Evolutionary conservation across 2,329 filamentous ascomycete species (phyloP).

Genomic region (Leptographium radiaticola): DNA sequence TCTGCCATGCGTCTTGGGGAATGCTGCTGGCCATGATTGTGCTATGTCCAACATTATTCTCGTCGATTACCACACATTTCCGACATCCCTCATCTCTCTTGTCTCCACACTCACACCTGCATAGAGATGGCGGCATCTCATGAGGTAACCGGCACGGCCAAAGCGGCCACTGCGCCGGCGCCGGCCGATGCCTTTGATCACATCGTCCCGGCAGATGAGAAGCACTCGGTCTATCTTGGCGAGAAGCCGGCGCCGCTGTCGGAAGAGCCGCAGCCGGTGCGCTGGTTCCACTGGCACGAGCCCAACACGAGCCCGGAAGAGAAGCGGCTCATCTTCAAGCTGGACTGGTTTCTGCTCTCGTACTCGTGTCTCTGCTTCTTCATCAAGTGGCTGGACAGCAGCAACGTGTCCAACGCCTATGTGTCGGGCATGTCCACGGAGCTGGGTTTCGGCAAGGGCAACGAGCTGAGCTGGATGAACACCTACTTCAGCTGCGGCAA

Average conservation of each 20-base stretch:
- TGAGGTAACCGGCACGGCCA: background rate
- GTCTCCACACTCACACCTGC: background rate
- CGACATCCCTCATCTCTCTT: no score
- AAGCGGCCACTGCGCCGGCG: no score
- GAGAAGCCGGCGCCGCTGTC: background rate
- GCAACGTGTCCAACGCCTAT: constrained; percentile 27
- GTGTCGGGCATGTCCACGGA: constrained; percentile 27
- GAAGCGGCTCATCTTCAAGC: no score
- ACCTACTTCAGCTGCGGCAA: constrained; percentile 34
- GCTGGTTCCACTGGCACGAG: constrained; percentile 29
- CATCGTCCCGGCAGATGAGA: background rate
- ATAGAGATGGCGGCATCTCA: background rate
- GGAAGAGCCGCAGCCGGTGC: background rate
- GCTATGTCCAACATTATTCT: no score
- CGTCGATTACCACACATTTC: no score
- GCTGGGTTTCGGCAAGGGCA: constrained; percentile 24
- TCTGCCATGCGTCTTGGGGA: no score
- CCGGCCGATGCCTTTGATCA: background rate
- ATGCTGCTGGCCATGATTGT: no score
- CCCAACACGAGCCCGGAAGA: constrained; percentile 27
- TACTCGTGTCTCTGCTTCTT: constrained; percentile 28
- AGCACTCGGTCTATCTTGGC: no score
- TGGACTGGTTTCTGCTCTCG: constrained; percentile 11
- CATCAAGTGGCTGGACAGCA: constrained; percentile 28
- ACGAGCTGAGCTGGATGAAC: constrained; percentile 30